Evolutionary conservation across 2,329 filamentous ascomycete species (phyloP).

Genomic region (Aspergillus sp.): DNA sequence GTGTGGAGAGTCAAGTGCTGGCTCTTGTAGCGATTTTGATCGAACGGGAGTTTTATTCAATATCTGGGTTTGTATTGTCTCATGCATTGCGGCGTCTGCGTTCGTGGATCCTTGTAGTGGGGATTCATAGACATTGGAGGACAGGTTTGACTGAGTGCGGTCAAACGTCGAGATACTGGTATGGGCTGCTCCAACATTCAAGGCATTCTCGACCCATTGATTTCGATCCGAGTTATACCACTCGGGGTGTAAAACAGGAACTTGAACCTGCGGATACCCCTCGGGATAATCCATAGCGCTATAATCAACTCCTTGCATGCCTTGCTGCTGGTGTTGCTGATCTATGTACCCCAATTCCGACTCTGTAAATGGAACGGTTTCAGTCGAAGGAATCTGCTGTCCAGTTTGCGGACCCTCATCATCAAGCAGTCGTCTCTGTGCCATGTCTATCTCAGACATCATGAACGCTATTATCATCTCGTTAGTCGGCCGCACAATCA

Average conservation of each 20-base stretch:
- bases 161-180: slow-evolving; percentile 3
- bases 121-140: slow-evolving; percentile 20
- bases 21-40: slow-evolving; percentile 20
- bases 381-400: slow-evolving; percentile 7
- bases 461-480: slow-evolving; percentile 17
- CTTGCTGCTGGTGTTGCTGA: not conserved
- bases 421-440: slow-evolving; percentile 26
- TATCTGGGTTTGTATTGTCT: slow-evolving; percentile 3
- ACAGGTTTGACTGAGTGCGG: slow-evolving; percentile 7
- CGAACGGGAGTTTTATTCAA: slow-evolving; percentile 12
- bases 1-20: slow-evolving; percentile 26
- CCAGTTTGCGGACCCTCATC: slow-evolving; percentile 15
- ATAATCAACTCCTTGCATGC: not conserved
- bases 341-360: not conserved
- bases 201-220: too few species aligned
- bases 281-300: too few species aligned
- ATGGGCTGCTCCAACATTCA: not conserved
- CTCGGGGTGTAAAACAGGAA: too few species aligned
- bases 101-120: slow-evolving; percentile 5
- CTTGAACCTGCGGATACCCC: too few species aligned
- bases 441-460: slow-evolving; percentile 29
- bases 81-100: not conserved
- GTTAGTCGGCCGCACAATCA: not conserved
- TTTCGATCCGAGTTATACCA: too few species aligned
- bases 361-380: slow-evolving; percentile 2